Conservation (phyloP, 1,284 basidiomycete species). For the Puccinia horiana region DNA sequence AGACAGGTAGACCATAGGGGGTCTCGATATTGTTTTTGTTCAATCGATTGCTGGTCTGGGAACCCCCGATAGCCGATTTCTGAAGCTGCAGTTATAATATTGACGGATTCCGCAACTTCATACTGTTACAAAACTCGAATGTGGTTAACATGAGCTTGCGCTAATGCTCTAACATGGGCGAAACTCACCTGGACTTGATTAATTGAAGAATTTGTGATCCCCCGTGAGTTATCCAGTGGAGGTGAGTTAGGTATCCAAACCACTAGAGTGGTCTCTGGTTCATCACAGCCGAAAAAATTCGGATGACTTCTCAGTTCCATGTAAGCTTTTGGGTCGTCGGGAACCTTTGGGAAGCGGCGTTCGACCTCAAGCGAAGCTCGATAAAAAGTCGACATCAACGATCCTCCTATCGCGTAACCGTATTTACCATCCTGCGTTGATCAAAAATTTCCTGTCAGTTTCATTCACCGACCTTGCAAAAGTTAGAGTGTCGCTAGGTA, state of each 20-base stretch:
- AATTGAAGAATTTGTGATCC: constrained; percentile 36
- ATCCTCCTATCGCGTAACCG: constrained; percentile 27
- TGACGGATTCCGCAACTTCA: background rate
- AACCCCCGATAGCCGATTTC: constrained; percentile 40
- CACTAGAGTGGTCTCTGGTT: constrained; percentile 28
- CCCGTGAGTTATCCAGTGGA: constrained; percentile 13
- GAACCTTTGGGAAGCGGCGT: constrained; percentile 24
- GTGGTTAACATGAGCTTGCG: background rate
- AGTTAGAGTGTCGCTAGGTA: background rate
- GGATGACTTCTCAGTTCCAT: constrained; percentile 17
- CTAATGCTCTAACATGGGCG: background rate
- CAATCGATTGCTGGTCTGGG: constrained; percentile 3
- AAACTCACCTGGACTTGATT: constrained; percentile 34
- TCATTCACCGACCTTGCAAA: background rate
- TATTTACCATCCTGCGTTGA: background rate
- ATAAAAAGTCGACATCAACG: constrained; percentile 16
- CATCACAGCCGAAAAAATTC: constrained; percentile 42
- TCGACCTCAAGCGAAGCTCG: background rate
- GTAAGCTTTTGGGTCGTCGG: background rate
- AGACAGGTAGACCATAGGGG: constrained; percentile 43
- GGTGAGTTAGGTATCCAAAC: constrained; percentile 43
- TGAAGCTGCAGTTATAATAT: constrained; percentile 27
- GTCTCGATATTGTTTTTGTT: constrained; percentile 16
- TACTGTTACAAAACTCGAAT: constrained; percentile 6
- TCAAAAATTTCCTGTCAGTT: background rate